Evolutionary conservation across 2,329 filamentous ascomycete species (phyloP).

Genomic region (Raffaelea arxii): DNA sequence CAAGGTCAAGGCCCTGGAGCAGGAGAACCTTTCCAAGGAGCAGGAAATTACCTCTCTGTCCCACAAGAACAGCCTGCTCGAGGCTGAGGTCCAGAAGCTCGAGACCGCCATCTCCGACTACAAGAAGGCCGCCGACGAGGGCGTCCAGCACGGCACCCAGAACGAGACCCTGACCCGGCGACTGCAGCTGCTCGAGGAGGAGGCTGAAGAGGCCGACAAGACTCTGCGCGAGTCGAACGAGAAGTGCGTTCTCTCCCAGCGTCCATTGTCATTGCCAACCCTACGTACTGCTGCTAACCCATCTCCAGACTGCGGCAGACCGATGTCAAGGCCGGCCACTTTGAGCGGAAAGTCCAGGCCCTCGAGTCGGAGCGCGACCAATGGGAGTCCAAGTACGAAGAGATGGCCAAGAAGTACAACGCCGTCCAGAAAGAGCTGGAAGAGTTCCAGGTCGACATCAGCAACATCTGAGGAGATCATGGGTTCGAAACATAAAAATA

Average conservation of each 20-base stretch:
- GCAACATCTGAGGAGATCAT: conserved; percentile 88
- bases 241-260: conserved; percentile 59
- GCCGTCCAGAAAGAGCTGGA: conserved; percentile 81
- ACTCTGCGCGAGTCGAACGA: conserved; percentile 95
- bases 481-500: too few species aligned
- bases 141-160: conserved; percentile 72
- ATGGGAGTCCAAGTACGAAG: conserved; percentile 97
- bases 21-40: conserved; percentile 93
- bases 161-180: conserved; percentile 87
- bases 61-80: conserved; percentile 90
- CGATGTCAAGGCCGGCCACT: conserved; percentile 98
- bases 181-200: conserved; percentile 93
- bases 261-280: neutral
- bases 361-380: conserved; percentile 84
- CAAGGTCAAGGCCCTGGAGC: conserved; percentile 83
- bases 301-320: conserved; percentile 80
- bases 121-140: conserved; percentile 79
- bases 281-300: neutral
- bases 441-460: conserved; percentile 83
- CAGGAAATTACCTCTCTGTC: conserved; percentile 94
- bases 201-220: conserved; percentile 94
- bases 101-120: conserved; percentile 74
- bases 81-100: conserved; percentile 85
- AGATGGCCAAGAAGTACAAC: conserved; percentile 86
- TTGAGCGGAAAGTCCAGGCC: conserved; percentile 97